Percentiles rank a stretch among this genome's conserved stretches.
phyloP scores from a whole-genome alignment of 257 asterid species.

The Ligustrum vulgare region DNA sequence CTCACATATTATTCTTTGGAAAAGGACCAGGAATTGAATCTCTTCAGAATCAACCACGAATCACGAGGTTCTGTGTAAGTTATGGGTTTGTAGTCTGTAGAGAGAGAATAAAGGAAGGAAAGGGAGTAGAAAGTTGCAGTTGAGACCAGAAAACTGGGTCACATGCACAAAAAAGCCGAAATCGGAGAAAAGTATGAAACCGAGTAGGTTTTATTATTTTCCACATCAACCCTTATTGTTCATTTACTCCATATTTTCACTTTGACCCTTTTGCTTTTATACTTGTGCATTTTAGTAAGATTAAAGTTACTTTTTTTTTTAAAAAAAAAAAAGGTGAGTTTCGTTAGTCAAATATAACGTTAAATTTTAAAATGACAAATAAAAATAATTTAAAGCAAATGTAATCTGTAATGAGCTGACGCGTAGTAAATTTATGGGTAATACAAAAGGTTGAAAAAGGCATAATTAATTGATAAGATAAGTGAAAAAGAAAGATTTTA shows the following conservation, averaged over 20 bases:
- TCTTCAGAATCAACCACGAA: conserved; percentile 35
- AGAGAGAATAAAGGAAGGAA: conserved; percentile 1
- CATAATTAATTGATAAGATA: background rate
- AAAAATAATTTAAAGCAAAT: too few species aligned
- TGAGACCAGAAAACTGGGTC: conserved; percentile 33
- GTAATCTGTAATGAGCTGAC: background rate
- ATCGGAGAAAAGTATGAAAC: conserved; percentile 44
- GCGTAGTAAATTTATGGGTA: background rate
- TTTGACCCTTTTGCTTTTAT: background rate
- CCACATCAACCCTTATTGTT: conserved; percentile 21
- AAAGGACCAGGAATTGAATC: conserved; percentile 33
- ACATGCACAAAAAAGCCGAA: conserved; percentile 47
- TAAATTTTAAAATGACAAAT: too few species aligned
- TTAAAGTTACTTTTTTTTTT: background rate
- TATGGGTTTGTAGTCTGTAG: conserved; percentile 1
- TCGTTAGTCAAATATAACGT: too few species aligned
- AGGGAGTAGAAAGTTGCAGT: conserved; percentile 35
- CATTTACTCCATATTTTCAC: conserved; percentile 5
- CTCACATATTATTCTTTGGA: conserved; percentile 31
- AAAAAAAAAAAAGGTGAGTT: too few species aligned
- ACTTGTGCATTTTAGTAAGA: background rate
- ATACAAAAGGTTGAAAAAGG: background rate
- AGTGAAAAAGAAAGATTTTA: background rate
- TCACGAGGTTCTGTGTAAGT: conserved; percentile 28
- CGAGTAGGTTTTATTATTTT: conserved; percentile 61